These are phyloP conservation scores for Ogataea corticis DNA, from an alignment of 805 yeast species.

Conservation along the genomic window DNA sequence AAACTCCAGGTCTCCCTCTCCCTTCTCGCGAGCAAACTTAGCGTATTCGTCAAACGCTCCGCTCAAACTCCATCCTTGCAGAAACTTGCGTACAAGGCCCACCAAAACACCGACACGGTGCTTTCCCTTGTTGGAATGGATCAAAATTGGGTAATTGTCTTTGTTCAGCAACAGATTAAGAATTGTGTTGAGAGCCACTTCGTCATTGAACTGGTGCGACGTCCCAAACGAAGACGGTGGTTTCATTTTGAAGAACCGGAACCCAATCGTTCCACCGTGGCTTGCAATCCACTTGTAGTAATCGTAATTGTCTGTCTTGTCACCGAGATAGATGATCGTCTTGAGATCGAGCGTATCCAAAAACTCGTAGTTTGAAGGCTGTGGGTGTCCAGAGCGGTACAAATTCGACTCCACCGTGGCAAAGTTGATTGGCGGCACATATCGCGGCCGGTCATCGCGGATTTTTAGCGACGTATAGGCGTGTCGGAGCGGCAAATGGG, in stretches of 20 bases:
- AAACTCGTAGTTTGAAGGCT: constrained; percentile 81
- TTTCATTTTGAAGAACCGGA: constrained; percentile 61
- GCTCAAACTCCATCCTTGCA: constrained; percentile 92
- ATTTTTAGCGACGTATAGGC: constrained; percentile 36
- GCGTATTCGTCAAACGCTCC: constrained; percentile 94
- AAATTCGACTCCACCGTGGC: constrained; percentile 84
- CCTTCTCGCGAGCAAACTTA: constrained; percentile 90
- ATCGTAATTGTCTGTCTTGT: constrained; percentile 63
- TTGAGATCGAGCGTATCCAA: constrained; percentile 65
- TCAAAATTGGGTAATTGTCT: constrained; percentile 80
- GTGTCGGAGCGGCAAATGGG: constrained; percentile 10
- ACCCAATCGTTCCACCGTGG: constrained; percentile 43
- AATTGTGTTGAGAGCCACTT: constrained; percentile 56
- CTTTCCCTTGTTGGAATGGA: constrained; percentile 97
- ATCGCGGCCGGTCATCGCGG: constrained; percentile 34
- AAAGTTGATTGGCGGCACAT: constrained; percentile 91
- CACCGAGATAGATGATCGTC: constrained; percentile 84
- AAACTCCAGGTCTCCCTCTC: constrained; percentile 87
- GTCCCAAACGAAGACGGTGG: constrained; percentile 52
- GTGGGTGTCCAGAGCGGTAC: constrained; percentile 93
- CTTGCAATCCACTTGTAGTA: constrained; percentile 69
- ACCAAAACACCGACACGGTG: constrained; percentile 92
- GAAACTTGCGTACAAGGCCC: constrained; percentile 81
- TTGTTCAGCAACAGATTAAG: constrained; percentile 56
- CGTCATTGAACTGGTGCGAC: constrained; percentile 62